phyloP scores from a whole-genome alignment of 208 protist species.

The Leptomonas pyrrhocoris region DNA sequence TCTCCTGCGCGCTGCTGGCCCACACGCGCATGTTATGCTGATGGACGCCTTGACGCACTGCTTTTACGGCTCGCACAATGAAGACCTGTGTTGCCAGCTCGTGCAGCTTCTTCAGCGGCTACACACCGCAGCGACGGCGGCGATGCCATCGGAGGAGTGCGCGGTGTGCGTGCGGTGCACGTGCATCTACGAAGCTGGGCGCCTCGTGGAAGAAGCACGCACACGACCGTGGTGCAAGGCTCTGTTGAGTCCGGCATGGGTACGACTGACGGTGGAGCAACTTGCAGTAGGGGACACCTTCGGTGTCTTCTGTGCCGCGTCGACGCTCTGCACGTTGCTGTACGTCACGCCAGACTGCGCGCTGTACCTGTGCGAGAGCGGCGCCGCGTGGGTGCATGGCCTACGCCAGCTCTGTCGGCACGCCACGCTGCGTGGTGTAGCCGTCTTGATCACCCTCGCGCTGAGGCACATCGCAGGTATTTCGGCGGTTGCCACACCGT shows the following conservation, averaged over 20 bases:
- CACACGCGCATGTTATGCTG: constrained; percentile 26
- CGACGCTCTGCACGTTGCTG: constrained; percentile 29
- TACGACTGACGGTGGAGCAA: constrained; percentile 5
- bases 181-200: constrained; percentile 29
- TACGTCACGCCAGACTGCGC: constrained; percentile 1
- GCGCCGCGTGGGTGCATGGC: constrained; percentile 14
- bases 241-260: constrained; percentile 20
- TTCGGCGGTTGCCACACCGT: background rate
- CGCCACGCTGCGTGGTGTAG: constrained; percentile 19
- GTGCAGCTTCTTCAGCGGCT: constrained; percentile 24
- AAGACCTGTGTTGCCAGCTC: constrained; percentile 26
- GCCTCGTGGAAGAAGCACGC: constrained; percentile 25
- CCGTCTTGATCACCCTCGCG: constrained; percentile 12
- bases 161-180: constrained; percentile 23
- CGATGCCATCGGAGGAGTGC: background rate
- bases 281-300: constrained; percentile 21
- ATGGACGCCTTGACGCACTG: constrained; percentile 31
- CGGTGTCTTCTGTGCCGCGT: constrained; percentile 25
- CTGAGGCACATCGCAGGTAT: constrained; percentile 21
- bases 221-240: constrained; percentile 12
- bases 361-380: background rate
- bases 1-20: constrained; percentile 21
- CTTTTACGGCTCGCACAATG: constrained; percentile 25
- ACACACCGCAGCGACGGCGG: background rate
- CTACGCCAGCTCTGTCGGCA: constrained; percentile 20